These are phyloP conservation scores for Diphasiastrum complanatum DNA, from an alignment of 83 land plant species.

Conservation along the genomic window DNA sequence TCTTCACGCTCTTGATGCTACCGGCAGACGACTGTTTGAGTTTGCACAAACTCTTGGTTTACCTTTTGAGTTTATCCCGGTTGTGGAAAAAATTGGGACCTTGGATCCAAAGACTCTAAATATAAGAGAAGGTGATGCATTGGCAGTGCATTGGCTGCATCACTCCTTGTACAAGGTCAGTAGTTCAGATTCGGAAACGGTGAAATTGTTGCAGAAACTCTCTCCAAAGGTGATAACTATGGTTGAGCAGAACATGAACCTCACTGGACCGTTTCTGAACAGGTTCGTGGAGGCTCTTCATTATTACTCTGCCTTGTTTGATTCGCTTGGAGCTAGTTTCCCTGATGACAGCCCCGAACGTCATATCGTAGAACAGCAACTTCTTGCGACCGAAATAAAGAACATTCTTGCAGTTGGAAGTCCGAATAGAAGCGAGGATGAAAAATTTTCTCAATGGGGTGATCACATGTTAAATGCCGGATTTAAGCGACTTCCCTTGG, in stretches of 20 bases:
- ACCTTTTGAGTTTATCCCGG: constrained; percentile 73
- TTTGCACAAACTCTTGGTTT: constrained; percentile 70
- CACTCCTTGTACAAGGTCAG: constrained; percentile 93
- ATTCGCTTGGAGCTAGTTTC: constrained; percentile 85
- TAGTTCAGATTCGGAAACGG: constrained; percentile 69
- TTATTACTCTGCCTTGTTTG: constrained; percentile 93
- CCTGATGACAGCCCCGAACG: constrained; percentile 80
- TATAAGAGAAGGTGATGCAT: constrained; percentile 58
- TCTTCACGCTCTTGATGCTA: constrained; percentile 76
- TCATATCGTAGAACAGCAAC: constrained; percentile 89
- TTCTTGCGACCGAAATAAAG: constrained; percentile 73
- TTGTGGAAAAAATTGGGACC: constrained; percentile 68
- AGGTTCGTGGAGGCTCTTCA: constrained; percentile 91
- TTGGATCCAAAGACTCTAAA: constrained; percentile 46
- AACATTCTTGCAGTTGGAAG: constrained; percentile 84
- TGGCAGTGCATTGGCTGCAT: constrained; percentile 93
- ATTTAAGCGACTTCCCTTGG: constrained; percentile 61
- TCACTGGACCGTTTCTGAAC: constrained; percentile 61
- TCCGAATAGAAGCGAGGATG: constrained; percentile 63
- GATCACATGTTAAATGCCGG: constrained; percentile 67
- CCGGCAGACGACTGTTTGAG: constrained; percentile 76
- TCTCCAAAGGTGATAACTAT: constrained; percentile 82
- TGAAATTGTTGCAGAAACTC: constrained; percentile 56
- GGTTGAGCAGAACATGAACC: constrained; percentile 89
- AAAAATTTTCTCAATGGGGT: constrained; percentile 74